Evolutionary conservation across 2,329 filamentous ascomycete genomes (phyloP).

Genomic region (Aspergillus proliferans): DNA sequence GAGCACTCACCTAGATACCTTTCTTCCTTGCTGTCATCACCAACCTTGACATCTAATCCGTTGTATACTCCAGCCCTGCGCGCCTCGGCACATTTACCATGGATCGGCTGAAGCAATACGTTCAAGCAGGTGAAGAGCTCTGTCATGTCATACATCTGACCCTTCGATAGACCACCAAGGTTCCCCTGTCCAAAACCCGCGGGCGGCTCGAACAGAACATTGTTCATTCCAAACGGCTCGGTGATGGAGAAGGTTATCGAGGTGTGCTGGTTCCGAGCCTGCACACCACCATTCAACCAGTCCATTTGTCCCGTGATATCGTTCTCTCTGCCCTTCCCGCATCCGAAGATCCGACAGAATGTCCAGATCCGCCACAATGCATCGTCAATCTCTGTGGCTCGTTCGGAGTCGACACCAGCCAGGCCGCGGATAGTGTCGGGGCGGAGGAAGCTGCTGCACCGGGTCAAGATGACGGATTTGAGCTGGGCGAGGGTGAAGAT

Average conservation of each 20-base stretch:
- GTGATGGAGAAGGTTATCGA: conserved; percentile 39
- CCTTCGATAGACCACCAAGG: conserved; percentile 45
- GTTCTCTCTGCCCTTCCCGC: conserved; percentile 51
- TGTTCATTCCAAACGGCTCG: conserved; percentile 46
- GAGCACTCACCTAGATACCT: conserved; percentile 44
- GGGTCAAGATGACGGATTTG: conserved; percentile 51
- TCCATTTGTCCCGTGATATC: conserved; percentile 56
- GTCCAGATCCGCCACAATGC: conserved; percentile 62
- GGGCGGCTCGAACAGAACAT: conserved; percentile 51
- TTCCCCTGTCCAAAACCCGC: conserved; percentile 56
- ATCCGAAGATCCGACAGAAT: conserved; percentile 59
- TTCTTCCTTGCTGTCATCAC: conserved; percentile 41
- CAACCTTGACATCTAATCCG: conserved; percentile 44
- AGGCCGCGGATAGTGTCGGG: conserved; percentile 52
- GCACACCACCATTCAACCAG: conserved; percentile 54
- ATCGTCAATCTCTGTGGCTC: conserved; percentile 51
- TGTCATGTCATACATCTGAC: conserved; percentile 58
- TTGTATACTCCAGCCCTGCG: conserved; percentile 53
- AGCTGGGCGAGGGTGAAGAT: conserved; percentile 49
- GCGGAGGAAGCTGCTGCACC: conserved; percentile 52
- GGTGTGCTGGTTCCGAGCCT: conserved; percentile 43
- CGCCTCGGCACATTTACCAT: conserved; percentile 50
- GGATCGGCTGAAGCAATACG: conserved; percentile 51
- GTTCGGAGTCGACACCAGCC: conserved; percentile 39
- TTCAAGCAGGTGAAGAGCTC: conserved; percentile 59